Evolutionary conservation across 2,329 filamentous ascomycete species (phyloP), one percentile per base, ranked within the genome.

Genomic region (Nothopassalora personata): DNA sequence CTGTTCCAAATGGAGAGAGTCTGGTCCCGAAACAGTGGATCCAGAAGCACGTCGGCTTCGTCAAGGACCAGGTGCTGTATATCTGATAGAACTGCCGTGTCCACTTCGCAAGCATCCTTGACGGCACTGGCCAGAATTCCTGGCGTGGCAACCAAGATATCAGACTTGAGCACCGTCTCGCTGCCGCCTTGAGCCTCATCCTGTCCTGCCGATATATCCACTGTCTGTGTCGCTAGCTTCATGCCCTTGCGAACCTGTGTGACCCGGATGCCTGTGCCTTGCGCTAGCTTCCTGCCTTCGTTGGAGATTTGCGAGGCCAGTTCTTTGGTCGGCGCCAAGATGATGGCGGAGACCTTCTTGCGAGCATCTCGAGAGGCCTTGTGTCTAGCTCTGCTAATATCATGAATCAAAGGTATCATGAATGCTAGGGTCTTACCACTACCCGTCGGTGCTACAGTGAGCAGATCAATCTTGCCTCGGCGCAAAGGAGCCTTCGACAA

Each of bases 351-450:
- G 27, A 73, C 71, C 4, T 63, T 36, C 60, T 60, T 60, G 4
- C 52, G 34, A 13, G 39, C 28, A n/a, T 54, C 39, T 15, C 60
- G 31, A n/a, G 60, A 52, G 10, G 9, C n/a, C 7, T 61, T 59
- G 33, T 71, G 72, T 19, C 66, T 66, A 46, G 72, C 65, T 3
- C 66, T 65, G n/a, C 74, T 64, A 18, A 96, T 86, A 49, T 84
- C 82, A 70, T 96, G 88, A 67, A 99, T 86, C 3, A 91, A 82
- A 0, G 93, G 92, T 46, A 99, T 89, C 68, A 97, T 75, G 69
- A 97, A 99, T 18, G 91, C 91, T 63, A 99, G 79, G 0, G 94
- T 99, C 79, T 99, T 99, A 48, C 94, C 94, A 72, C 93, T 97
- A 27, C 94, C 94, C 0, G 94, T 99, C 1, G 94, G 94, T 3